Evolutionary conservation across 495 filamentous ascomycete species (phyloP).

Genomic region (Friedmanniomyces endolithicus): DNA sequence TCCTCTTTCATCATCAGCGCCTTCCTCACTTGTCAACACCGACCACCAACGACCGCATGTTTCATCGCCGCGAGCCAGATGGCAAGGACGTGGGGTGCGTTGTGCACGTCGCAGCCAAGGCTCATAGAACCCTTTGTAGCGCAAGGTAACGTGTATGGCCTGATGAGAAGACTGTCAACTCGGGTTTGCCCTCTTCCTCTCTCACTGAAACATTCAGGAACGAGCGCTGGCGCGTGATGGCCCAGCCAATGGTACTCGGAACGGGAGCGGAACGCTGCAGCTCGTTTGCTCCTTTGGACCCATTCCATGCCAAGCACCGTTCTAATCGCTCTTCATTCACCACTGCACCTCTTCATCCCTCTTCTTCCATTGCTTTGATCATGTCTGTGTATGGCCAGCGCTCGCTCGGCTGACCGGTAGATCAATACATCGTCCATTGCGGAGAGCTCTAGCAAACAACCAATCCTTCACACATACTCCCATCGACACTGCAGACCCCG

Average conservation of each 20-base stretch:
- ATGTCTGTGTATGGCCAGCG: neutral
- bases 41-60: neutral
- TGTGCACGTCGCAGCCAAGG: too few species aligned
- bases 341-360: neutral
- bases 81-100: too few species aligned
- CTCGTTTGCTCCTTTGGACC: too few species aligned
- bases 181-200: too few species aligned
- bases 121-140: too few species aligned
- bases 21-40: neutral
- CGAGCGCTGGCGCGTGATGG: too few species aligned
- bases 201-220: too few species aligned
- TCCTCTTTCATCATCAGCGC: neutral
- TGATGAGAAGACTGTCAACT: too few species aligned
- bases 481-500: neutral
- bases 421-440: neutral
- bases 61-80: neutral
- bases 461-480: neutral
- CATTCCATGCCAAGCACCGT: too few species aligned
- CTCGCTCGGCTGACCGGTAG: neutral
- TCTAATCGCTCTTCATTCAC: neutral
- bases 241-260: too few species aligned
- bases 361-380: neutral
- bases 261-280: too few species aligned
- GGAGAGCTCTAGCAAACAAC: neutral
- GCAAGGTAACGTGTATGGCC: too few species aligned